A percentile compares a stretch with the other conserved stretches of the same genome.
Evolutionary conservation across 495 filamentous ascomycete genomes (phyloP).

Genomic region (Pseudomonodictys pantanalensis): DNA sequence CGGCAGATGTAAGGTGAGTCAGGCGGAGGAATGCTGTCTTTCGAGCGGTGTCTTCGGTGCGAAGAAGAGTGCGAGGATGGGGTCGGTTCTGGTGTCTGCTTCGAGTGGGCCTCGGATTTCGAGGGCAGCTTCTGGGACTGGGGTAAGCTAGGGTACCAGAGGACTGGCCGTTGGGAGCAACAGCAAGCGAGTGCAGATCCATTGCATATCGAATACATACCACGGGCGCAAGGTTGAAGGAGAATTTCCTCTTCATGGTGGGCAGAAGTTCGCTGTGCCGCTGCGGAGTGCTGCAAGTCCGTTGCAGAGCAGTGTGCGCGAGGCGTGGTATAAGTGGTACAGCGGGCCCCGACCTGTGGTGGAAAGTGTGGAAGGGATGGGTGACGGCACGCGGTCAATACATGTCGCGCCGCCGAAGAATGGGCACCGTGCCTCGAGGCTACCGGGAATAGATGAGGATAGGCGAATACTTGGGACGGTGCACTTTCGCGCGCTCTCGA

Average conservation of each 20-base stretch:
- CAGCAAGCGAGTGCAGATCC: background rate
- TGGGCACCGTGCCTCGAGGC: no score
- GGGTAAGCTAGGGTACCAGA: conserved; percentile 20
- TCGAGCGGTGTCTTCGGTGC: conserved; percentile 26
- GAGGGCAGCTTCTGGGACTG: conserved; percentile 31
- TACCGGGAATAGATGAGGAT: no score
- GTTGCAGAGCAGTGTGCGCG: background rate
- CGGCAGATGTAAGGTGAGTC: conserved; percentile 39
- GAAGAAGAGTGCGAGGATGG: background rate
- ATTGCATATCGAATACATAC: conserved; percentile 2
- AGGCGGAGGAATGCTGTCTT: conserved; percentile 29
- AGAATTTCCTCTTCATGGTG: conserved; percentile 39
- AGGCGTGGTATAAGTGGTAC: background rate
- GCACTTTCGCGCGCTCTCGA: no score
- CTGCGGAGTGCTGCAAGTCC: background rate
- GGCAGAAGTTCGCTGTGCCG: background rate
- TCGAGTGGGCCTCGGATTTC: conserved; percentile 17
- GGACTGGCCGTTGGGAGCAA: background rate
- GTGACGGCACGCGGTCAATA: background rate
- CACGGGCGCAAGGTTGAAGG: conserved; percentile 36
- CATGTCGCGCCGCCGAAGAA: background rate
- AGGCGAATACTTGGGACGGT: no score
- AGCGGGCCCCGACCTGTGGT: background rate
- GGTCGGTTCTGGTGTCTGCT: conserved; percentile 13
- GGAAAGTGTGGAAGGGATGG: background rate